Evolutionary conservation across 2,329 filamentous ascomycete species (phyloP).

Genomic region (Chrysoporthe puriensis): DNA sequence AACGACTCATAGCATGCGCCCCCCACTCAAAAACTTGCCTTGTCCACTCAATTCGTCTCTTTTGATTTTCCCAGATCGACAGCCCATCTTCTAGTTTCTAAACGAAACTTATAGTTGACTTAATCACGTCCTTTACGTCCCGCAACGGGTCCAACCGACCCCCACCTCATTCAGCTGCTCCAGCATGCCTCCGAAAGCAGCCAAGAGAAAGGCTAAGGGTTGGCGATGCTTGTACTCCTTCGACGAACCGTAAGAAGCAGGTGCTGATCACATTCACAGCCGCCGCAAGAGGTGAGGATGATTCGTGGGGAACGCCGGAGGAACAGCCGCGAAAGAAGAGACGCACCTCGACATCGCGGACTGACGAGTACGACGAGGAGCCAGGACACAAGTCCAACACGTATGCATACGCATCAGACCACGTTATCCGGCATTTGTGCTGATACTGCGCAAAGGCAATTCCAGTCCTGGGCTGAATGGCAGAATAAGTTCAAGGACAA

Average conservation of each 20-base stretch:
- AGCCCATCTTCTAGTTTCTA: no score
- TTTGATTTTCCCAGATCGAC: neutral
- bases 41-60: neutral
- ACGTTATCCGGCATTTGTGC: no score
- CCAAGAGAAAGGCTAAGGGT: conserved; percentile 24
- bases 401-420: conserved; percentile 1
- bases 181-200: conserved; percentile 23
- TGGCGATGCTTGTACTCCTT: neutral
- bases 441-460: conserved; percentile 7
- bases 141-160: neutral
- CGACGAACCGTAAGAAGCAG: no score
- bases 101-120: neutral
- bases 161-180: neutral
- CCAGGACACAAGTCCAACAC: neutral
- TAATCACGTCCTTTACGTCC: neutral
- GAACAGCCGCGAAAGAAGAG: conserved; percentile 19
- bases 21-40: neutral
- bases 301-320: conserved; percentile 8
- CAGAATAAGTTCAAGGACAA: conserved; percentile 31
- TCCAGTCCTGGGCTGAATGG: conserved; percentile 23
- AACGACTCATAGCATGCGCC: neutral
- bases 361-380: neutral
- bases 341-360: neutral
- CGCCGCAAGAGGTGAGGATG: conserved; percentile 9
- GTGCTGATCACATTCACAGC: neutral